Conservation (phyloP, 2,329 filamentous ascomycete genomes). For the Ophiostoma novo-ulmi region DNA sequence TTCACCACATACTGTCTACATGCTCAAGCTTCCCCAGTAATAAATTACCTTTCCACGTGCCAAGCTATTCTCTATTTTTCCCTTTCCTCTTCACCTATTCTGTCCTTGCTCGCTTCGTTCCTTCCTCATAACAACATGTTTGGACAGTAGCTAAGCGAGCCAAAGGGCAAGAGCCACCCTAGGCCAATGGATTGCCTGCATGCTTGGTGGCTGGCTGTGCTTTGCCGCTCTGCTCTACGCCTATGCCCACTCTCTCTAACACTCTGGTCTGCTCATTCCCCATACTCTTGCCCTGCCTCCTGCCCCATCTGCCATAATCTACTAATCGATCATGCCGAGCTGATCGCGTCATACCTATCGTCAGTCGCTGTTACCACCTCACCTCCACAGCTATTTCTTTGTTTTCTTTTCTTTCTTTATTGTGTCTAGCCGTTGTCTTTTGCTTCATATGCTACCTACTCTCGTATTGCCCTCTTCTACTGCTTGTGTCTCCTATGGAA, state of each 20-base stretch:
- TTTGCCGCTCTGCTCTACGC: not conserved
- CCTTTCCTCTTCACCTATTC: not conserved
- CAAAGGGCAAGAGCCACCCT: not conserved
- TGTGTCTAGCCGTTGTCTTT: too few species aligned
- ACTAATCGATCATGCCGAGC: not conserved
- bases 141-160: not conserved
- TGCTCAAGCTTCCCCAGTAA: too few species aligned
- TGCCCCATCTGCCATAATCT: not conserved
- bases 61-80: not conserved
- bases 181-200: slow-evolving; percentile 25
- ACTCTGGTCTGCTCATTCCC: too few species aligned
- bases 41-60: not conserved
- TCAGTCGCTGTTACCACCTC: not conserved
- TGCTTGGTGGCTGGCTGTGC: slow-evolving; percentile 12
- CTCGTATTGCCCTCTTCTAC: not conserved
- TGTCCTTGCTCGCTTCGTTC: not conserved
- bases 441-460: too few species aligned
- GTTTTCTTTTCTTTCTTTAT: too few species aligned
- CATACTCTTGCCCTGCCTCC: too few species aligned
- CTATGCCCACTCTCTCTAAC: not conserved
- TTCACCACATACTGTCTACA: not conserved
- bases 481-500: not conserved
- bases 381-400: too few species aligned
- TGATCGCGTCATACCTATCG: not conserved
- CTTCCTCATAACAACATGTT: not conserved